phyloP scores from a whole-genome alignment of 2,329 filamentous ascomycete genomes.

The Cladosporium sp. region DNA sequence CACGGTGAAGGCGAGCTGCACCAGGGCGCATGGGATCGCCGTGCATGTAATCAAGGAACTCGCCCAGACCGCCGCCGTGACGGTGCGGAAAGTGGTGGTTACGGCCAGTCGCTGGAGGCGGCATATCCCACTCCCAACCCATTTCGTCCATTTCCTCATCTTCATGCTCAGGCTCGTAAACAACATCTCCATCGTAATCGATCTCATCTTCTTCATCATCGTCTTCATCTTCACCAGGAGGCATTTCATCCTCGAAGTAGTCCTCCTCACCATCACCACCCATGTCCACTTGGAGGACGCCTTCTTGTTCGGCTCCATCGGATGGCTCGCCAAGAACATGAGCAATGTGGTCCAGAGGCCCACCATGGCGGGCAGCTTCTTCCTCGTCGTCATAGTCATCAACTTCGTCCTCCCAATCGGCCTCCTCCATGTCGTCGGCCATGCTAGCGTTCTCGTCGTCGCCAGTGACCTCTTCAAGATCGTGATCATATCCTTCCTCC shows the following conservation, averaged over 20 bases:
- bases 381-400: constrained; percentile 34
- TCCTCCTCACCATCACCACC: constrained; percentile 42
- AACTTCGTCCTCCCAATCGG: constrained; percentile 39
- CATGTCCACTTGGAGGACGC: constrained; percentile 34
- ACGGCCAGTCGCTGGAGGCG: constrained; percentile 5
- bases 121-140: constrained; percentile 11
- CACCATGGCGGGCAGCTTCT: constrained; percentile 40
- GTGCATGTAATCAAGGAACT: constrained; percentile 26
- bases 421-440: constrained; percentile 39
- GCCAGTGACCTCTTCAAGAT: constrained; percentile 50
- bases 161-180: constrained; percentile 48
- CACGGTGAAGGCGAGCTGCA: constrained; percentile 7
- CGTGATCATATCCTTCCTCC: constrained; percentile 53
- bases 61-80: constrained; percentile 17
- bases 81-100: constrained; percentile 23
- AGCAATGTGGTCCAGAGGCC: constrained; percentile 34
- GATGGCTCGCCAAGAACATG: constrained; percentile 34
- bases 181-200: constrained; percentile 63
- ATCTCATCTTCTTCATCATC: constrained; percentile 57
- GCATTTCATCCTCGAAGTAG: constrained; percentile 55
- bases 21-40: constrained; percentile 20
- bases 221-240: constrained; percentile 48
- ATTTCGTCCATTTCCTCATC: constrained; percentile 30
- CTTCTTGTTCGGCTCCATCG: constrained; percentile 33
- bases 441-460: constrained; percentile 46